Evolutionary conservation across 805 yeast species (phyloP), one percentile per base, ranked within the genome.

Genomic region (Lipomyces yamanashiensis): DNA sequence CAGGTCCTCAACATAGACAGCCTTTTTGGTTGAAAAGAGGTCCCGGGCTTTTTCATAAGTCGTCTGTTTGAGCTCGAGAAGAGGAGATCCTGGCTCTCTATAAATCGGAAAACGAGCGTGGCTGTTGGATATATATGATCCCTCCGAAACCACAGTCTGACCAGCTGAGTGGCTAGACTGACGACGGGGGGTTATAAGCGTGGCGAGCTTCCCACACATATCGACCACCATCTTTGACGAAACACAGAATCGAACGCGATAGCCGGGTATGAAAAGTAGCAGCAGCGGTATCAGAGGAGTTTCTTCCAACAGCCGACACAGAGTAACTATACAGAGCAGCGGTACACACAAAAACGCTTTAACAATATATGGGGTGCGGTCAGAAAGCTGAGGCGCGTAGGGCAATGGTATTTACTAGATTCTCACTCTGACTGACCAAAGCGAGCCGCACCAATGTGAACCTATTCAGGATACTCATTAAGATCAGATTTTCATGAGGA

Each of bases 401-500:
- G 41, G 41, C 28, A 28, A 28, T 5, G 2, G 2, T 28, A 28
- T 28, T 28, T 28, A 28, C 5, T 2, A 28, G 28, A 28, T 28
- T 2, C 28, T 28, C 28, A 28, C 2, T 3, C 5, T 28, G 28
- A 19, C 21, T 49, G 21, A 23, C 19, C 53, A 37, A 5, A 21
- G 53, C 53, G 40, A 49, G 53, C 53, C 61, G 61, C 50, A 36
- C 59, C 28, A 28, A 2, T 28, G 28, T 28, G 28, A 28, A 28
- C 28, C 28, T 28, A 28, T 3, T 28, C 28, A 28, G 28, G 28
- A 19, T 5, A 2, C 6, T 28, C 53, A 49, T 49, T 49, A 3
- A n/a, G 19, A 15, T 13, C 40, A 23, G 40, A 33, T 49, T n/a
- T 49, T 21, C 40, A 49, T 19, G 5, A 23, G 21, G 7, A 34